Conservation (phyloP, 164 flowering plant species). For the Vitis rotundifolia region DNA sequence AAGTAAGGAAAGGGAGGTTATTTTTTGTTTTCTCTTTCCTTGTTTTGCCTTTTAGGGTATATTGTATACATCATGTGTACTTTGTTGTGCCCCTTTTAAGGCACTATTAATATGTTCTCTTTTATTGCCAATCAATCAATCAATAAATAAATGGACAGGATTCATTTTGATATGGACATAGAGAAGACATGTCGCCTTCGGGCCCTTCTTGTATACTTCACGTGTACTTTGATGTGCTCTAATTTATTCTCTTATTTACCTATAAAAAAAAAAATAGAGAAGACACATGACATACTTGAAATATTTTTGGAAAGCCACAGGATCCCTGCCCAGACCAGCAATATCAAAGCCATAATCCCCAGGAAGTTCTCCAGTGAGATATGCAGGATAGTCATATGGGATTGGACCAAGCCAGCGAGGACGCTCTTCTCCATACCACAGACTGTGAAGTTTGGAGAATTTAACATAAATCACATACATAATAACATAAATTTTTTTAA, state of each 20-base stretch:
- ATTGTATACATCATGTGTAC: too few relatives aligned
- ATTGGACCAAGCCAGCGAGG: conserved; percentile 99
- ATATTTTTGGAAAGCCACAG: conserved; percentile 61
- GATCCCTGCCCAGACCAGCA: conserved; percentile 79
- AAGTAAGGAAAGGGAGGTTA: too few relatives aligned
- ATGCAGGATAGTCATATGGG: conserved; percentile 72
- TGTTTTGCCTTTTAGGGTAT: too few relatives aligned
- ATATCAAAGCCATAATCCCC: conserved; percentile 98
- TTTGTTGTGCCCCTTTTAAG: too few relatives aligned
- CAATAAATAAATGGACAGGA: too few relatives aligned
- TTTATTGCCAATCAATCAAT: too few relatives aligned
- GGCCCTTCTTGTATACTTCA: too few relatives aligned
- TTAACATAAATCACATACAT: background rate
- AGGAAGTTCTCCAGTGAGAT: conserved; percentile 92
- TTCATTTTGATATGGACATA: background rate
- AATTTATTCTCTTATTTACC: too few relatives aligned
- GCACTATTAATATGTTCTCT: too few relatives aligned
- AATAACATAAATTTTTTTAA: background rate
- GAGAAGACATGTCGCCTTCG: background rate
- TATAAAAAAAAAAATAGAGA: background rate
- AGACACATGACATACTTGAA: conserved; percentile 59
- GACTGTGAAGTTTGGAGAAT: conserved; percentile 37
- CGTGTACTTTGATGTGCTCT: too few relatives aligned
- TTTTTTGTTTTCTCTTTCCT: too few relatives aligned
- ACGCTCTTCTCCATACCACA: conserved; percentile 91